Conservation (phyloP, 1,284 basidiomycete species). For the Marasmius fiardii region DNA sequence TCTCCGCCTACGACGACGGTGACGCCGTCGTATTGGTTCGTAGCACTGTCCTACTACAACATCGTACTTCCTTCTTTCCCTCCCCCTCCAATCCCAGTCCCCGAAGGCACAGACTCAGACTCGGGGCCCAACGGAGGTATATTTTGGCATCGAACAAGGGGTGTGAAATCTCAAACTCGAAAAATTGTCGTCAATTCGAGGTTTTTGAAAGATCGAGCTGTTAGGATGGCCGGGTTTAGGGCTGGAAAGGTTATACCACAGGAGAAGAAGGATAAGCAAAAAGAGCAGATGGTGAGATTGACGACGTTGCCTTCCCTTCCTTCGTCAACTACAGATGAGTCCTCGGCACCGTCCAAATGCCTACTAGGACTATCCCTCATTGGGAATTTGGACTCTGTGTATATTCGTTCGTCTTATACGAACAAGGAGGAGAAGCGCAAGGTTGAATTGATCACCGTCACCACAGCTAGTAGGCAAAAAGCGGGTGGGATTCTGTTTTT, state of each 20-base stretch:
- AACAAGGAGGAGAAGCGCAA: not conserved
- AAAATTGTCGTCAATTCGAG: constrained; percentile 33
- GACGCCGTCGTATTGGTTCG: constrained; percentile 32
- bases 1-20: constrained; percentile 19
- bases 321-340: too few species aligned
- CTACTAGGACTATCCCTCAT: constrained; percentile 51
- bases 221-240: constrained; percentile 36
- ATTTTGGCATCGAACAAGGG: constrained; percentile 45
- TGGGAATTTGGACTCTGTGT: constrained; percentile 51
- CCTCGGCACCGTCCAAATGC: constrained; percentile 30
- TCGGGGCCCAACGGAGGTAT: too few species aligned
- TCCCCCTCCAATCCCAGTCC: constrained; percentile 22
- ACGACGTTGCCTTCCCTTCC: constrained; percentile 4
- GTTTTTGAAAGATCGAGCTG: constrained; percentile 35
- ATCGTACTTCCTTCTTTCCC: constrained; percentile 45
- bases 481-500: constrained; percentile 43
- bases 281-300: too few species aligned
- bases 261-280: constrained; percentile 26
- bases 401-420: constrained; percentile 35
- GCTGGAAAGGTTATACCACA: constrained; percentile 18
- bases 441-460: constrained; percentile 34
- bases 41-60: constrained; percentile 50
- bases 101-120: too few species aligned
- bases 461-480: constrained; percentile 47
- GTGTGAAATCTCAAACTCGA: constrained; percentile 38